Evolutionary conservation across 148 eudicot species (phyloP), one percentile per base, ranked within the genome.

Genomic region (Camellia sinensis): DNA sequence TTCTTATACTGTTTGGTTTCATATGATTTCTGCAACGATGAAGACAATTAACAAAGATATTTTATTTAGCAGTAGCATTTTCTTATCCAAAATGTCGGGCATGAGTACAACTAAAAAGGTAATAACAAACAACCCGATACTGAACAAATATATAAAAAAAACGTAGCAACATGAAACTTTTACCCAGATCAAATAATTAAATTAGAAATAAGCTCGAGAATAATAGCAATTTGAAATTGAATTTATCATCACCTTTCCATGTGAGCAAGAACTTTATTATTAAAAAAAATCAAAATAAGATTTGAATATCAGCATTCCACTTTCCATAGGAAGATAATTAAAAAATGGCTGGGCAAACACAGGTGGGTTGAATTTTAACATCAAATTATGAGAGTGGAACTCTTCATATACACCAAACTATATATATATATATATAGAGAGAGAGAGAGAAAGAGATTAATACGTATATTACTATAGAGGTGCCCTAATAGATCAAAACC

Each of bases 1-100:
- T 96, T 96, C 84, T 96, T 96, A 80, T 96, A 96, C 79, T 96
- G 99, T 79, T 96, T 96, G 22, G 94, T 92, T 84, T 96, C 99
- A 80, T 93, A 96, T 12, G 99, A 96, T 93, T 92, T 96, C 98
- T 96, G 94, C 81, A 80, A 19, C 40, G 12, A 77, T 3, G 44
- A 64, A 46, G 54, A 52, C 44, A 43, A 63, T 50, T 66, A 65
- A 68, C 41, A 44, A 21, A 21, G 19, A 21, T n/a, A 1, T 7
- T 71, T n/a, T 40, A 45, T 71, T 82, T 17, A 62, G 54, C 3
- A 21, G 43, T 72, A 82, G 57, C 44, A 64, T 52, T 77, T 13
- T 13, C 75, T 46, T 17, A 40, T 43, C 56, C 61, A 79, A 19
- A 52, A 57, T 18, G 21, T 40, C 80, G 5, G 29, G 54, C 66